phyloP scores from a whole-genome alignment of 768 basidiomycete species.

The Phylloporus rhodoxanthus region DNA sequence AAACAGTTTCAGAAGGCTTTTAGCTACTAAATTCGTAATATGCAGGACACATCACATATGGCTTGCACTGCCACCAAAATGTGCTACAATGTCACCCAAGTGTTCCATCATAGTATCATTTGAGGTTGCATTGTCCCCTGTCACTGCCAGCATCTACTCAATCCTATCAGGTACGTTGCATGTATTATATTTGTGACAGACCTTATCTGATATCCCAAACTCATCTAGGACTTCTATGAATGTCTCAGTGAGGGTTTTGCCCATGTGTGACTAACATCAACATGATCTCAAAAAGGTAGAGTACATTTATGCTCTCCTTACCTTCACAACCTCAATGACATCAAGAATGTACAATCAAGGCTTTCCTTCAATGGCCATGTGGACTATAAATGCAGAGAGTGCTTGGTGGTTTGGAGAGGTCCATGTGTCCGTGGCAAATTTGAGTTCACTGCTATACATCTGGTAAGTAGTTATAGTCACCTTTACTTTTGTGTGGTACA shows the following conservation, averaged over 20 bases:
- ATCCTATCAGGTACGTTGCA: neutral
- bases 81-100: neutral
- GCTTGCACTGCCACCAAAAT: neutral
- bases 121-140: neutral
- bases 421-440: neutral
- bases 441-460: neutral
- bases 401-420: neutral
- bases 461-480: too few species aligned
- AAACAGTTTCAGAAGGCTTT: too few species aligned
- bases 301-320: neutral
- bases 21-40: too few species aligned
- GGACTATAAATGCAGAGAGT: too few species aligned
- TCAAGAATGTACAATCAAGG: neutral
- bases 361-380: too few species aligned
- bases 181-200: neutral
- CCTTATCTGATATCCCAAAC: conserved; percentile 29
- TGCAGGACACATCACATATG: neutral
- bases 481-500: too few species aligned
- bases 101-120: neutral
- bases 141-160: neutral
- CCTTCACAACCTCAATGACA: neutral
- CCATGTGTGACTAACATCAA: neutral
- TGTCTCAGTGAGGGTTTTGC: conserved; percentile 15
- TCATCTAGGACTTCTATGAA: conserved; percentile 22
- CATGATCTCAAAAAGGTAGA: neutral